Percentiles rank a stretch among this genome's conserved stretches.
phyloP scores from a whole-genome alignment of 345 rosid species.

The Gossypium anomalum region DNA sequence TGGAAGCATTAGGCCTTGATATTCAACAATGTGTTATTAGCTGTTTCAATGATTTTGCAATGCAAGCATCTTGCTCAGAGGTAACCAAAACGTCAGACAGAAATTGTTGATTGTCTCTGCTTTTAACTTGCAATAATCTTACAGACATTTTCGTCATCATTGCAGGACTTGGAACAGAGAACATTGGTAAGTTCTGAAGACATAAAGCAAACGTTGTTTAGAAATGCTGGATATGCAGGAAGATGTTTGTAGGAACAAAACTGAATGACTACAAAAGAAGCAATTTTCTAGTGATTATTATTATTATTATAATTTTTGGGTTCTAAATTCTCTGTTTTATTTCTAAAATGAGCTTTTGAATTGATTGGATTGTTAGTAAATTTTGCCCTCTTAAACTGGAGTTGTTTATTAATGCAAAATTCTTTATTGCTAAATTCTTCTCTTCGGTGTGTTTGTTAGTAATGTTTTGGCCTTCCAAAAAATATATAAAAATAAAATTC shows the following conservation, averaged over 20 bases:
- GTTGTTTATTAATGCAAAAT: conserved; percentile 9
- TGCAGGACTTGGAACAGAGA: conserved; percentile 52
- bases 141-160: conserved; percentile 6
- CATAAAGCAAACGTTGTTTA: conserved; percentile 80
- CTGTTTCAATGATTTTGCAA: conserved; percentile 80
- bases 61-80: conserved; percentile 93
- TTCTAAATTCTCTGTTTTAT: not conserved
- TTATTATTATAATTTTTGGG: not conserved
- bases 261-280: not conserved
- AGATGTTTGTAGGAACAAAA: conserved; percentile 45
- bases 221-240: conserved; percentile 97
- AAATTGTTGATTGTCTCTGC: not conserved
- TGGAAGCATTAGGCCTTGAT: conserved; percentile 82
- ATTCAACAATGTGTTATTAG: conserved; percentile 90
- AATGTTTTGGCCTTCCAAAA: no score
- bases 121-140: not conserved
- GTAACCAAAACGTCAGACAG: conserved; percentile 22
- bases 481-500: no score
- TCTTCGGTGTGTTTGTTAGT: not conserved
- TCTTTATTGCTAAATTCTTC: not conserved
- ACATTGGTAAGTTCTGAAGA: conserved; percentile 52
- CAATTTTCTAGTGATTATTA: conserved; percentile 6
- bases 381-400: not conserved
- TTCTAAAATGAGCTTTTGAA: conserved; percentile 6
- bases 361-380: not conserved